phyloP scores from a whole-genome alignment of 192 early-diverging fungal genomes.

The Backusella macrospora region DNA sequence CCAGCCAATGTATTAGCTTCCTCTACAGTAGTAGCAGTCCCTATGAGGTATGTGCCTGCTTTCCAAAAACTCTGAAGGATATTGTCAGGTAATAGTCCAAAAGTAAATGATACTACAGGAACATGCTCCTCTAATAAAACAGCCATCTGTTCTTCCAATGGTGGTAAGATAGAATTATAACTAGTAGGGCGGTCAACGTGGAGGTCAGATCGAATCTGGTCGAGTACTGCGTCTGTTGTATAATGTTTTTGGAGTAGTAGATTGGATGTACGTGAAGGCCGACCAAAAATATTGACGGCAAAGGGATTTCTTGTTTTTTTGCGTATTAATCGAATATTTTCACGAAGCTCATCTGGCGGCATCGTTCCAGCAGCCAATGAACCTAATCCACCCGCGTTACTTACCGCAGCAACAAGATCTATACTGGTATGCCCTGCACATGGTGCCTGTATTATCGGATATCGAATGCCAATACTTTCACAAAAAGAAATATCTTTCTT shows the following conservation, averaged over 20 bases:
- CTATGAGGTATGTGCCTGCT: conserved; percentile 24
- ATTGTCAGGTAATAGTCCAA: conserved; percentile 26
- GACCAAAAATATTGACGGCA: conserved; percentile 37
- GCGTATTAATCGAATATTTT: conserved; percentile 23
- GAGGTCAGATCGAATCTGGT: conserved; percentile 20
- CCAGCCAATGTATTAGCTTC: conserved; percentile 25
- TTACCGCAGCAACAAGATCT: conserved; percentile 15
- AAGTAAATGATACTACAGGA: conserved; percentile 31
- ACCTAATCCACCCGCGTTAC: conserved; percentile 32
- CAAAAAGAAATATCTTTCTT: too few species aligned
- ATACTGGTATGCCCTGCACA: conserved; percentile 20
- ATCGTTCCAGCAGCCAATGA: conserved; percentile 22
- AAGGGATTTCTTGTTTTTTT: conserved; percentile 22
- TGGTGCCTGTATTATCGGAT: conserved; percentile 28
- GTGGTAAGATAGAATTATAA: conserved; percentile 16
- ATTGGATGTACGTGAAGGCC: neutral
- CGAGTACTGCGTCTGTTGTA: conserved; percentile 17
- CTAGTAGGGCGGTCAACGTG: neutral
- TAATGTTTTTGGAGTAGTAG: conserved; percentile 19
- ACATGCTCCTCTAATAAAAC: conserved; percentile 30
- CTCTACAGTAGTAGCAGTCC: conserved; percentile 33
- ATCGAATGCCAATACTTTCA: neutral
- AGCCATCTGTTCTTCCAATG: conserved; percentile 20
- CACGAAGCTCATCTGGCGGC: conserved; percentile 13
- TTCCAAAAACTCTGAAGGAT: neutral